These are phyloP conservation scores for Phialemoniopsis sp. DNA, from an alignment of 2,329 filamentous ascomycete genomes.

Conservation along the genomic window DNA sequence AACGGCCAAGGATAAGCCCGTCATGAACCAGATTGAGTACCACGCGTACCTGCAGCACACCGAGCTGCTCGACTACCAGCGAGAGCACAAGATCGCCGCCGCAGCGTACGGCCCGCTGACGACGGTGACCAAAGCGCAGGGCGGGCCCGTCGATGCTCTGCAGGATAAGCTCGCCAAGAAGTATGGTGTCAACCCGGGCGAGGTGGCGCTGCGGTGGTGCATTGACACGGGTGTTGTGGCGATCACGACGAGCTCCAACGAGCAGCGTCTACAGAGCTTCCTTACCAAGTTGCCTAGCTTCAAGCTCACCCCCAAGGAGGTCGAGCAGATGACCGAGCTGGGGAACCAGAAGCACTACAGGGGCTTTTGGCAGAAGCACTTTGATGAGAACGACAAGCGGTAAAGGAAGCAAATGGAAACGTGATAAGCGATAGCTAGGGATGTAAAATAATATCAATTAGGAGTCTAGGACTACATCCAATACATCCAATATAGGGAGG, in stretches of 20 bases:
- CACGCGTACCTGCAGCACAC: slow-evolving; percentile 72
- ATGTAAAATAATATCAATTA: no score
- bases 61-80: slow-evolving; percentile 53
- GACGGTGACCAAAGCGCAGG: slow-evolving; percentile 40
- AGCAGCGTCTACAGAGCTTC: slow-evolving; percentile 53
- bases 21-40: slow-evolving; percentile 77
- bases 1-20: slow-evolving; percentile 59
- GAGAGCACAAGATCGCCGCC: slow-evolving; percentile 51
- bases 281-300: slow-evolving; percentile 46
- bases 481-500: neutral
- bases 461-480: no score
- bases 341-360: slow-evolving; percentile 60
- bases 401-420: slow-evolving; percentile 5
- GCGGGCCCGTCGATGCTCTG: slow-evolving; percentile 47
- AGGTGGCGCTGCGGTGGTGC: slow-evolving; percentile 55
- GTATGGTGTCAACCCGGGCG: slow-evolving; percentile 51
- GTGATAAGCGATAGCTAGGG: no score
- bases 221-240: slow-evolving; percentile 56
- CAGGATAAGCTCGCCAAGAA: slow-evolving; percentile 50
- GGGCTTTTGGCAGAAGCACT: slow-evolving; percentile 52
- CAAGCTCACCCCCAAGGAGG: slow-evolving; percentile 55
- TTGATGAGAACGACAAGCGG: slow-evolving; percentile 42
- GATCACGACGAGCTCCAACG: slow-evolving; percentile 56
- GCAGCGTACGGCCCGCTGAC: slow-evolving; percentile 54
- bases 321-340: slow-evolving; percentile 48